Conservation (phyloP, 2,329 filamentous ascomycete genomes). For the Atkinsonella hypoxylon region DNA sequence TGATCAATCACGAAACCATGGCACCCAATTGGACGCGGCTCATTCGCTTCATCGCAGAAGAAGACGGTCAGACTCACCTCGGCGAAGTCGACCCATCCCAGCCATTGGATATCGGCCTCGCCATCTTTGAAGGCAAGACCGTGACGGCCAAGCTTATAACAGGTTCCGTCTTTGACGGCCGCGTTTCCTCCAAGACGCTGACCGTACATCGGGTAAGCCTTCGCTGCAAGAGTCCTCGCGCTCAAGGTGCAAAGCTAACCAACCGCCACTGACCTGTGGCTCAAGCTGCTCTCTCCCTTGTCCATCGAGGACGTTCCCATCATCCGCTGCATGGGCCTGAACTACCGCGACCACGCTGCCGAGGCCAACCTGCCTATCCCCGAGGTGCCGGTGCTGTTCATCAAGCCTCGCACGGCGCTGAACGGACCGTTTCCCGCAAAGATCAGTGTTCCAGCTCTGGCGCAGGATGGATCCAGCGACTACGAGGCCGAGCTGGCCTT, state of each 20-base stretch:
- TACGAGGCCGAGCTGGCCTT: conserved; percentile 28
- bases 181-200: background rate
- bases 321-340: conserved; percentile 33
- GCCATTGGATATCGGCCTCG: conserved; percentile 15
- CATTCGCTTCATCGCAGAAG: conserved; percentile 28
- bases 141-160: background rate
- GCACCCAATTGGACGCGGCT: conserved; percentile 24
- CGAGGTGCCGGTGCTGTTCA: conserved; percentile 23
- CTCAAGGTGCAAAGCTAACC: background rate
- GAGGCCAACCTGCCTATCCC: conserved; percentile 27
- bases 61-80: conserved; percentile 27
- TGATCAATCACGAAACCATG: background rate
- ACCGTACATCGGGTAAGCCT: background rate
- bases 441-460: conserved; percentile 15
- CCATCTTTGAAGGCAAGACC: background rate
- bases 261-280: background rate
- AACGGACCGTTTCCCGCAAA: conserved; percentile 19
- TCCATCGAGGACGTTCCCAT: conserved; percentile 22
- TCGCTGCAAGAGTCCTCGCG: background rate
- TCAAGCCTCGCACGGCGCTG: conserved; percentile 26
- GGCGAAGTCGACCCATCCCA: conserved; percentile 22
- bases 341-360: conserved; percentile 28
- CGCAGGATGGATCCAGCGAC: conserved; percentile 21
- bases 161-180: conserved; percentile 1
- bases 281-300: conserved; percentile 23